phyloP scores from a whole-genome alignment of 345 rosid genomes.

The Acer campestre region DNA sequence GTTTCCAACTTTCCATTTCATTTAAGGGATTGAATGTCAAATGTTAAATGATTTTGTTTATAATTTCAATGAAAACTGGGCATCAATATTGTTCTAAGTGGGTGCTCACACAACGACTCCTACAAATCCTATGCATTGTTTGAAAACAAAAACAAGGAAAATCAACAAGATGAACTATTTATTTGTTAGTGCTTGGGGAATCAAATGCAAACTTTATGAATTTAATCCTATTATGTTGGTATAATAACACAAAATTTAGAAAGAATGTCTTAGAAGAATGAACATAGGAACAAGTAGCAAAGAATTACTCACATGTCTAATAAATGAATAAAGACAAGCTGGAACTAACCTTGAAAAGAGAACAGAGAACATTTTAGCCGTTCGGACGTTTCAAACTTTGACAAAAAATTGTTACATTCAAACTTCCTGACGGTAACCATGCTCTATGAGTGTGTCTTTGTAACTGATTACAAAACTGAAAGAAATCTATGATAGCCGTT shows the following conservation, averaged over 20 bases:
- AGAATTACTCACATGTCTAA: background rate
- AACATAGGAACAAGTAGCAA: background rate
- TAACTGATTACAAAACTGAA: conserved; percentile 5
- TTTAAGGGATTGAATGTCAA: background rate
- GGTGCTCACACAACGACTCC: background rate
- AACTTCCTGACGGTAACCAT: conserved; percentile 34
- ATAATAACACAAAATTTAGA: background rate
- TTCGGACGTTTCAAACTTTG: conserved; percentile 20
- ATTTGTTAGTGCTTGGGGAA: too few species aligned
- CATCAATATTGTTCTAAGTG: background rate
- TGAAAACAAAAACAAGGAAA: too few species aligned
- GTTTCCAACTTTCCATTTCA: background rate
- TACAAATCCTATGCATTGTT: background rate
- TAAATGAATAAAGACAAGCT: conserved; percentile 4
- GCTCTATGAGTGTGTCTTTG: conserved; percentile 10
- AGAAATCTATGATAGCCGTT: conserved; percentile 7
- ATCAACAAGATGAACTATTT: background rate
- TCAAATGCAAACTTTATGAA: background rate
- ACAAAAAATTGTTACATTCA: conserved; percentile 15
- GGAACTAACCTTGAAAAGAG: conserved; percentile 35
- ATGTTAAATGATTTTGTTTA: background rate
- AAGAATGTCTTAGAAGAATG: background rate
- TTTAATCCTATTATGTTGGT: background rate
- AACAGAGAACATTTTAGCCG: conserved; percentile 17
- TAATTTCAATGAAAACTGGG: background rate